Evolutionary conservation across 176 grass and related monocot genomes (phyloP).

Genomic region (Typha latifolia): DNA sequence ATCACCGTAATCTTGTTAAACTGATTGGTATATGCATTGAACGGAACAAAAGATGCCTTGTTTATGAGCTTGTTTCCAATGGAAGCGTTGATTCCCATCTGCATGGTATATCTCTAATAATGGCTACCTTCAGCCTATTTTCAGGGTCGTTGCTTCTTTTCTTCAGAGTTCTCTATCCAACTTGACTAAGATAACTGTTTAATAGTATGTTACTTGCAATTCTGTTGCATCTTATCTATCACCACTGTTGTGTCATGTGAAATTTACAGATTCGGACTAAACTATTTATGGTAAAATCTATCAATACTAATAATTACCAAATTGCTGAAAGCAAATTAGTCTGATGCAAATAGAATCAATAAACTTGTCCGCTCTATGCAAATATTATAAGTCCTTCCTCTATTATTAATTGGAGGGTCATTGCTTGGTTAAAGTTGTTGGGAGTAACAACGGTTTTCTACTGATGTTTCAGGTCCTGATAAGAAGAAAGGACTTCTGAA

Average conservation of each 20-base stretch:
- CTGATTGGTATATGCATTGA: conserved; percentile 94
- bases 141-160: not conserved
- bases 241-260: too few species aligned
- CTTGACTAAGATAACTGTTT: not conserved
- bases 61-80: conserved; percentile 87
- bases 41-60: conserved; percentile 63
- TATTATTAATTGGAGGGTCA: not conserved
- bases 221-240: too few species aligned
- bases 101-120: conserved; percentile 54
- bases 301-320: too few species aligned
- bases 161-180: conserved; percentile 1
- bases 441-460: conserved; percentile 9
- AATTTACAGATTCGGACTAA: too few species aligned
- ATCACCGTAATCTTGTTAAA: conserved; percentile 95
- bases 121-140: not conserved
- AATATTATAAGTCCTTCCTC: not conserved
- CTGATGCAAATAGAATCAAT: too few species aligned
- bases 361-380: too few species aligned
- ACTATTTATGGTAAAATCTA: too few species aligned
- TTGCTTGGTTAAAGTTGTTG: not conserved
- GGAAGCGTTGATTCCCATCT: conserved; percentile 97
- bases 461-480: conserved; percentile 52
- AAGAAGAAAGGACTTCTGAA: conserved; percentile 62
- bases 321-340: too few species aligned
- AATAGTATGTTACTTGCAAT: too few species aligned